Base-by-base conservation (phyloP, 2,329 filamentous ascomycete genomes). In the Colletotrichum musicola region DNA sequence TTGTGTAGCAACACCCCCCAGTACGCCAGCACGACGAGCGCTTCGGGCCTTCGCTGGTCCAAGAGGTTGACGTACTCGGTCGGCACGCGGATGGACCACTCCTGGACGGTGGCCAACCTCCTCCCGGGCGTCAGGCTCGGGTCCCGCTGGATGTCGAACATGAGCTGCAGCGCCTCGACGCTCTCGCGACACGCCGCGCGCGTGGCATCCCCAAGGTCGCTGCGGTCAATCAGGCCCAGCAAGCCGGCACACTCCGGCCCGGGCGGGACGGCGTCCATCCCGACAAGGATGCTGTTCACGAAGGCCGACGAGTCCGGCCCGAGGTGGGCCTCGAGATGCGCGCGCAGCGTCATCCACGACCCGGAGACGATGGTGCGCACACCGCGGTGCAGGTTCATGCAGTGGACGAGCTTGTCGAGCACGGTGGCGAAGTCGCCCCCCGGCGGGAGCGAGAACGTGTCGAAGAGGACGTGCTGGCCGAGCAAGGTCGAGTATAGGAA, bases 401-500 rank as follows among this genome's bases (percentile, higher is more conserved):
- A 83, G 16, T 80, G 77, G 12, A 81, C 73, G 61, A 83, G 81
- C n/a, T 79, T 75, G 35, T 79, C 78, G 10, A 68, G 49, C 10
- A 84, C 75, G 25, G 82, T 81, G 46, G 72, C 66, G 35, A 72
- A 47, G 47, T 55, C 55, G 20, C 47, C 55, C 2, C 30, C 30
- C 1, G 30, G 30, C 6, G 62, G 35, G 9, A 25, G 13, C 2
- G 53, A 47, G 7, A 60, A 68, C 1, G 65, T 81, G 62, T 88
- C 84, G 71, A 81, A 84, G 4, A 88, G 78, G 46, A 82, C 79
- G 60, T 87, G 84, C 6, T 86, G 77, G 47, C 83, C 82, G 1
- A 85, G 73, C 9, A 81, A 67, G n/a, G 78, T 76, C 4, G 83
- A 81, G 72, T 84, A 85, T 12, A 85, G 73, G 63, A 85, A 83